These are phyloP conservation scores for Vachellia collinsii DNA, from an alignment of 306 rosid genomes.

Conservation along the genomic window DNA sequence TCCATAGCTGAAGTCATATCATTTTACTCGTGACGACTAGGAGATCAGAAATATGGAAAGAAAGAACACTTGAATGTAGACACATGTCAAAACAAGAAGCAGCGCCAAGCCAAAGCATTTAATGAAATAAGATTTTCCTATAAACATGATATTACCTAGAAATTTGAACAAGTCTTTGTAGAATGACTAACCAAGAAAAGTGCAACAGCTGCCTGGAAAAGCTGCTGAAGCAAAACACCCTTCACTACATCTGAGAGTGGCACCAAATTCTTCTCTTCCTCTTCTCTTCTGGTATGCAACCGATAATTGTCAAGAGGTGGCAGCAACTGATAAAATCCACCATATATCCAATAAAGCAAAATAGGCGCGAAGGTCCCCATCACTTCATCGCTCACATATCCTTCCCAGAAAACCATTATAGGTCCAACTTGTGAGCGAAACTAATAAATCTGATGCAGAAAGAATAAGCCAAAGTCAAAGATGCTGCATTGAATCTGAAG, in stretches of 20 bases:
- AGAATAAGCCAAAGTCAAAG: slow-evolving; percentile 43
- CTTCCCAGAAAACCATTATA: slow-evolving; percentile 79
- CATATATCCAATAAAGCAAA: slow-evolving; percentile 85
- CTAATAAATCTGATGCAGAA: slow-evolving; percentile 27
- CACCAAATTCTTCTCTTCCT: slow-evolving; percentile 69
- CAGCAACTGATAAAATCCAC: slow-evolving; percentile 73
- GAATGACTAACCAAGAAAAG: slow-evolving; percentile 63
- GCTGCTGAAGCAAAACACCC: slow-evolving; percentile 89
- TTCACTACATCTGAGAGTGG: slow-evolving; percentile 67
- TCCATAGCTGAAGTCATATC: background rate
- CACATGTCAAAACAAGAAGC: slow-evolving; percentile 2
- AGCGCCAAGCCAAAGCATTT: background rate
- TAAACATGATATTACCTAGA: slow-evolving; percentile 3
- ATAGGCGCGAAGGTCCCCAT: slow-evolving; percentile 95
- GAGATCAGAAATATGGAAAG: background rate
- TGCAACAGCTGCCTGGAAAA: slow-evolving; percentile 84
- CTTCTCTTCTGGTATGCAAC: slow-evolving; percentile 70
- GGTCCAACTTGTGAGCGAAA: slow-evolving; percentile 8
- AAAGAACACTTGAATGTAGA: too few relatives aligned
- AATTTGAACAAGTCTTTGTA: background rate
- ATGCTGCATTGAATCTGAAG: slow-evolving; percentile 44
- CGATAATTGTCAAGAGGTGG: slow-evolving; percentile 71
- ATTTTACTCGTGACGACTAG: background rate
- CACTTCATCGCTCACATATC: slow-evolving; percentile 78
- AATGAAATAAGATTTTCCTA: slow-evolving; percentile 10